These are phyloP conservation scores for Pichia scutulata DNA, from an alignment of 805 yeast genomes.

Conservation along the genomic window DNA sequence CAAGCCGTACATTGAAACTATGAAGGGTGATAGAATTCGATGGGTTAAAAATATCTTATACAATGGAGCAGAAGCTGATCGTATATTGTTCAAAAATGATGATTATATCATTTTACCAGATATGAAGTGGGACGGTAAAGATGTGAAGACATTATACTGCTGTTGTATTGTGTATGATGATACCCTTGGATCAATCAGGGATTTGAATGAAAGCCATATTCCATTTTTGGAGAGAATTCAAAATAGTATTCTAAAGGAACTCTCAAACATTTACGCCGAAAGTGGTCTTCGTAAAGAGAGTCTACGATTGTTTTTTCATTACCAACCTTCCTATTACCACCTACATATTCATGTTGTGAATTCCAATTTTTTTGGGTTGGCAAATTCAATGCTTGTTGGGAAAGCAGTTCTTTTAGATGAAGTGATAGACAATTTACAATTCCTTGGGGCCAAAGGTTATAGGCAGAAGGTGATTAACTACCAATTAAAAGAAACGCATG, in stretches of 20 bases:
- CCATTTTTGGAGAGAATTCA: conserved; percentile 47
- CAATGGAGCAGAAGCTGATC: conserved; percentile 78
- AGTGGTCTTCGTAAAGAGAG: conserved; percentile 42
- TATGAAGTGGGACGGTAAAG: conserved; percentile 90
- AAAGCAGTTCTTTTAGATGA: conserved; percentile 79
- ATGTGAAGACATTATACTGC: conserved; percentile 63
- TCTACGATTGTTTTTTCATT: conserved; percentile 75
- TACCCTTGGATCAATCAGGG: conserved; percentile 70
- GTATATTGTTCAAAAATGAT: conserved; percentile 63
- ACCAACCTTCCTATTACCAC: conserved; percentile 95
- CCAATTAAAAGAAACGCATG: conserved; percentile 69
- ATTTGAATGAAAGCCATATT: conserved; percentile 51
- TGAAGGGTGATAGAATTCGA: conserved; percentile 68
- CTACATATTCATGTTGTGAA: conserved; percentile 89
- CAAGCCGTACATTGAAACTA: conserved; percentile 66
- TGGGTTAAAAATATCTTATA: conserved; percentile 87
- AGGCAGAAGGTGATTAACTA: conserved; percentile 52
- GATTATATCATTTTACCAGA: conserved; percentile 79
- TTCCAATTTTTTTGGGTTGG: conserved; percentile 57
- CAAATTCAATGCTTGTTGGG: conserved; percentile 64
- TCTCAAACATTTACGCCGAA: conserved; percentile 35
- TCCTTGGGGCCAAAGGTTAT: conserved; percentile 51
- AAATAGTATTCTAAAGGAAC: conserved; percentile 37
- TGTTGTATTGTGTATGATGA: conserved; percentile 65
- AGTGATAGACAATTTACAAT: conserved; percentile 60